These are phyloP conservation scores for Psilocybe azurescens DNA, from an alignment of 768 basidiomycete genomes.

Conservation along the genomic window DNA sequence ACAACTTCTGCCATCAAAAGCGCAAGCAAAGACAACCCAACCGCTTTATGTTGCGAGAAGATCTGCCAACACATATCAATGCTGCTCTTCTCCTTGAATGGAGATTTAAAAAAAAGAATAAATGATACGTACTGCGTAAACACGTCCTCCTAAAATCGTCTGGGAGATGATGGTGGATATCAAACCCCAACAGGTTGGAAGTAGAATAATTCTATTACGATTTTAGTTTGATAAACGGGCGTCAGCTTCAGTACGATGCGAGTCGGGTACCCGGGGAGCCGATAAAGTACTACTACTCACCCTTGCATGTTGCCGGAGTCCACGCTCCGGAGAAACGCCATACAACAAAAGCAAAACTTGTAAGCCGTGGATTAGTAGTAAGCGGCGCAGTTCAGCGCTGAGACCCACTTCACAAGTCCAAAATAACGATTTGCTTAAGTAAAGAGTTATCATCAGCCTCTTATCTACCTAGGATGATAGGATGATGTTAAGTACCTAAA, in stretches of 20 bases:
- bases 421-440: slow-evolving; percentile 25
- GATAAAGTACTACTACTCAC: slow-evolving; percentile 2
- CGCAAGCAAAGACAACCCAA: slow-evolving; percentile 16
- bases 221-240: background rate
- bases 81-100: background rate
- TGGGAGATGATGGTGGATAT: slow-evolving; percentile 31
- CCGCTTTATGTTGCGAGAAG: slow-evolving; percentile 17
- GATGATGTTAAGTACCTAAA: slow-evolving; percentile 12
- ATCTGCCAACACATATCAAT: slow-evolving; percentile 17
- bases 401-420: slow-evolving; percentile 27
- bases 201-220: slow-evolving; percentile 21
- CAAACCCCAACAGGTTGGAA: slow-evolving; percentile 29
- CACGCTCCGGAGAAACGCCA: slow-evolving; percentile 19
- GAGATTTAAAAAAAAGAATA: background rate
- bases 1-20: slow-evolving; percentile 19
- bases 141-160: slow-evolving; percentile 28
- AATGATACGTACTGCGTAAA: slow-evolving; percentile 25
- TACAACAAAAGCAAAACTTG: slow-evolving; percentile 16
- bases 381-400: background rate
- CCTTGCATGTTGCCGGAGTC: slow-evolving; percentile 19
- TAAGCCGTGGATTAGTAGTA: too few relatives aligned
- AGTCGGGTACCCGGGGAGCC: too few relatives aligned
- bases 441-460: background rate
- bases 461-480: background rate
- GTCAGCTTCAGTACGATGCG: background rate